Percentiles rank a stretch among this genome's conserved stretches.
Conservation (phyloP, 1,284 basidiomycete genomes). For the Sparassis latifolia region DNA sequence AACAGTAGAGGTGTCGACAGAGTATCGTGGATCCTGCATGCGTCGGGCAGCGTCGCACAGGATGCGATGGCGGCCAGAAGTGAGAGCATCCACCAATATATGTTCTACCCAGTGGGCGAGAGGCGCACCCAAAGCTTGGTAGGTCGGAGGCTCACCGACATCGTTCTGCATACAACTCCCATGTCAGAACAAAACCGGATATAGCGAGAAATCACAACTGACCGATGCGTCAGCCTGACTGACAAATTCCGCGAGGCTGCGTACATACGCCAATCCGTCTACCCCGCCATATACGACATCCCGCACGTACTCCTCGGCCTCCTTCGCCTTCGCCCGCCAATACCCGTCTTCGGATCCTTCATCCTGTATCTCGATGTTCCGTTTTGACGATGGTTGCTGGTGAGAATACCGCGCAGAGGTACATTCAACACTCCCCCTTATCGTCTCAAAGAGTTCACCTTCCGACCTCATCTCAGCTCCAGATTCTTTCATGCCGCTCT, state of each 20-base stretch:
- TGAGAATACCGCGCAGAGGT: neutral
- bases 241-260: conserved; percentile 69
- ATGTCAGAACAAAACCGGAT: neutral
- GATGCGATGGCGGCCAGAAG: conserved; percentile 44
- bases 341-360: conserved; percentile 26
- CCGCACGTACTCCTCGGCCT: conserved; percentile 54
- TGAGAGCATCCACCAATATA: conserved; percentile 55
- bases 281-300: conserved; percentile 72
- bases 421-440: conserved; percentile 19
- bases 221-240: conserved; percentile 18
- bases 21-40: conserved; percentile 12
- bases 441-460: conserved; percentile 28
- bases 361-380: neutral
- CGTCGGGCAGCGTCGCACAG: conserved; percentile 24
- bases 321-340: conserved; percentile 42
- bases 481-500: conserved; percentile 34
- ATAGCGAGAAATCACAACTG: conserved; percentile 2
- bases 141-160: conserved; percentile 7
- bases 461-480: conserved; percentile 27
- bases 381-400: too few species aligned
- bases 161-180: conserved; percentile 5
- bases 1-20: conserved; percentile 20
- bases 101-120: conserved; percentile 52
- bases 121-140: conserved; percentile 34
- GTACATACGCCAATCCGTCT: conserved; percentile 65